Evolutionary conservation across 2,329 filamentous ascomycete species (phyloP), one percentile per base, ranked within the genome.

Genomic region (Annulohypoxylon truncatum): DNA sequence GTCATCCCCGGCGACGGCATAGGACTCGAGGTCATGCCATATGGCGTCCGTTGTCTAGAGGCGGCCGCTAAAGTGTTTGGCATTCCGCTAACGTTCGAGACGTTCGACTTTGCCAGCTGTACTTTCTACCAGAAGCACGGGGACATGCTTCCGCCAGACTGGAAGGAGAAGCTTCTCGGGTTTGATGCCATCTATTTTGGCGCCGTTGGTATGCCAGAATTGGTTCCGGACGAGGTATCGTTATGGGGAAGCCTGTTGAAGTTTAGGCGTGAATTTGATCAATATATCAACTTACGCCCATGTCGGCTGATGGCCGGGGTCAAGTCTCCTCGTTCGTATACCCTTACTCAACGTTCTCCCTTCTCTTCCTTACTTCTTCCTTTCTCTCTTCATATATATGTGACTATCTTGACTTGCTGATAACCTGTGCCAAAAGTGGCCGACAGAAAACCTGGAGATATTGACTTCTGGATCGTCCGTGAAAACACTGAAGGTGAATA

Each of bases 141-240:
- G 2, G 75, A 77, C 18, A 82, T 83, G 81, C 57, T 83, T 33
- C 80, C 81, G 0, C 60, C 72, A 0, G 78, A 82, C 66, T 82
- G 81, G 81, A 82, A 82, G 61, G 84, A 88, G 7, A 80, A 81
- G 5, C 78, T 92, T 20, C 82, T 81, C 68, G 82, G 81, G 57
- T 88, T 89, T 69, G 86, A 92, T 73, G 89, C 89, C 1, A 89
- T 91, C 58, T 83, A 90, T 46, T 91, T 92, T 66, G 89, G 89
- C 12, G 88, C 89, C 5, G 89, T 91, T 4, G 89, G 89, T 10
- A 79, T 82, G 77, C 81, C 82, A 0, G 77, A 79, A 48, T 69
- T 75, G 9, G 87, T 91, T 0, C 89, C 89, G 0, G 89, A 92
- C 68, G 86, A 91, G 67, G 85, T 91, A 62, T 87, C 87, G 0